Base-by-base conservation (phyloP, 305 asterid species). In the Fraxinus xanthoxyloides region DNA sequence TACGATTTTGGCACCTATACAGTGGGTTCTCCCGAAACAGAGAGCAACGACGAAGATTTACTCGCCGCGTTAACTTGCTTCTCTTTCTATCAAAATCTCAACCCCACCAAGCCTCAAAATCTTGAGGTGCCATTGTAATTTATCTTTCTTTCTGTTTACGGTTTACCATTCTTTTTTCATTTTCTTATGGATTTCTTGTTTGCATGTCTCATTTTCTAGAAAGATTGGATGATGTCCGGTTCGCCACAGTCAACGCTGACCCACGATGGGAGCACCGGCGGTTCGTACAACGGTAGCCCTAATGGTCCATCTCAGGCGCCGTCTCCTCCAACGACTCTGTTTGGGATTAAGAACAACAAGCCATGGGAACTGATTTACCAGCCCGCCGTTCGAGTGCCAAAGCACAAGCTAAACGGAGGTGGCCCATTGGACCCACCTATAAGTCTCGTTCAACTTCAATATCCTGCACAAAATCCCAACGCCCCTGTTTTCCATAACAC, bases 211-310 rank as follows among this genome's bases (percentile, higher is more conserved):
- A 4, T 3, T 28, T 23, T 63, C 1, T 24, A 90, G 94, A 89
- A 90, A 86, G 76, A 80, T 28, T 13, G 88, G 85, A 77, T 72
- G 63, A 80, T 88, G 84, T 85, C 93, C 9, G 90, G 92, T 21
- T 92, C 97, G 7, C 95, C 94, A 0, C 92, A 89, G 72, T 91
- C 96, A 23, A 94, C 94, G 10, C 85, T 90, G 72, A n/a, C 80
- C 10, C 87, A 72, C 0, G 43, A 84, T 15, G 83, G 89, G 21
- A 86, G 84, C 23, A n/a, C n/a, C 85, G 86, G 86, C 87, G 3
- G 86, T 81, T 13, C 85, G 83, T 79, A 85, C 81, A 24, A 79
- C 82, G 88, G 92, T 30, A 90, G 92, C 81, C 89, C 90, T 0
- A 88, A 85, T 75, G 91, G 90, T 21, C 85, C 86, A 4, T 84